These are phyloP conservation scores for Metroxylon sagu DNA, from an alignment of 176 grass and related monocot species.

Conservation along the genomic window DNA sequence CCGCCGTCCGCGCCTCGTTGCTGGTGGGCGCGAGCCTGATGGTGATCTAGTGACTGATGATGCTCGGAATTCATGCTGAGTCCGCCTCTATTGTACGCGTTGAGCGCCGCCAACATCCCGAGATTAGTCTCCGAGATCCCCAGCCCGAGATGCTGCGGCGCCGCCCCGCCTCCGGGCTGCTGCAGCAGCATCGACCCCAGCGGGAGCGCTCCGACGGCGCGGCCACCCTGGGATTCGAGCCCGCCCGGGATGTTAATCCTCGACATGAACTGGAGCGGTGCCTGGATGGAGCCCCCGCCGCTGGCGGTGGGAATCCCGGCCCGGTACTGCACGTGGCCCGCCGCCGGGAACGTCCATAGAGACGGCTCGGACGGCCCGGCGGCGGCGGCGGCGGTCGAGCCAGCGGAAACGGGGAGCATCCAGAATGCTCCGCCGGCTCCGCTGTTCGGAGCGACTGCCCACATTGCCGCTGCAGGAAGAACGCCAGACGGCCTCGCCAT, in stretches of 20 bases:
- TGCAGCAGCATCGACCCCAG: constrained; percentile 28
- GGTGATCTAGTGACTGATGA: not conserved
- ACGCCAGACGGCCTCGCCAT: constrained; percentile 18
- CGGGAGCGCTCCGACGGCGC: constrained; percentile 20
- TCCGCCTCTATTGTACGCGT: constrained; percentile 38
- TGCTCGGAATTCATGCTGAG: constrained; percentile 11
- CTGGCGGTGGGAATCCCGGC: constrained; percentile 11
- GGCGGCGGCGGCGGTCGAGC: constrained; percentile 17
- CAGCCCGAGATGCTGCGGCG: constrained; percentile 52
- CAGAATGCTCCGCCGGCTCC: constrained; percentile 59
- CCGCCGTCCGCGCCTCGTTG: constrained; percentile 7
- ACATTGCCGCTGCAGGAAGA: constrained; percentile 51
- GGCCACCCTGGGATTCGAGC: constrained; percentile 17
- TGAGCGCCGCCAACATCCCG: constrained; percentile 82
- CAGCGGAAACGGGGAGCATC: constrained; percentile 76
- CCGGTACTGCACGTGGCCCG: constrained; percentile 23
- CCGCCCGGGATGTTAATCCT: constrained; percentile 45
- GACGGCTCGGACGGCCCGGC: constrained; percentile 49
- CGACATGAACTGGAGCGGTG: constrained; percentile 53
- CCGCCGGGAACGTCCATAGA: constrained; percentile 64
- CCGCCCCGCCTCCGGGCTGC: not conserved
- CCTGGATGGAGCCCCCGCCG: constrained; percentile 48
- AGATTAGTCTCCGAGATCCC: constrained; percentile 50
- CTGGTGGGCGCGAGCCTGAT: not conserved
- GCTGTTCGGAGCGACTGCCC: constrained; percentile 61